Evolutionary conservation across 1,284 basidiomycete genomes (phyloP).

Genomic region (Cerioporus squamosus): DNA sequence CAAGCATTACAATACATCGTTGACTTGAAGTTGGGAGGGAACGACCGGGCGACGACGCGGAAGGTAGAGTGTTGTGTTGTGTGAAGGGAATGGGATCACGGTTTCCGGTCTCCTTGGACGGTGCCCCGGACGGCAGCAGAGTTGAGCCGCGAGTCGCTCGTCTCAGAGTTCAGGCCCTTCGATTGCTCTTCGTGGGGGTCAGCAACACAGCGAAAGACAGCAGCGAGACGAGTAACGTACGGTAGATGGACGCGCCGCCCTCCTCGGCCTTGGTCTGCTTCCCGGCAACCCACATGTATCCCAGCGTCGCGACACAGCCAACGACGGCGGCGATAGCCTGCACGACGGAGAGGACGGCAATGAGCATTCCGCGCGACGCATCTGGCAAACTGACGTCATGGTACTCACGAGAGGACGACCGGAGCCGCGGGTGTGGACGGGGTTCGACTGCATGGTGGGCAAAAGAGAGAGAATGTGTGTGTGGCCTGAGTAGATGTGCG

Average conservation of each 20-base stretch:
- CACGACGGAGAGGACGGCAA: not conserved
- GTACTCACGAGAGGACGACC: conserved; percentile 19
- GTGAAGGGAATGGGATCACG: conserved; percentile 8
- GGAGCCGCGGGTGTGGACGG: conserved; percentile 14
- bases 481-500: no score
- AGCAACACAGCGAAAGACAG: not conserved
- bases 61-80: no score
- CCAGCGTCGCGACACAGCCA: conserved; percentile 28
- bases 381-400: not conserved
- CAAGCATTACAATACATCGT: no score
- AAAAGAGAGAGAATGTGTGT: no score
- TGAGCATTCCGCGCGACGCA: not conserved
- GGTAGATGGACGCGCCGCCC: conserved; percentile 32
- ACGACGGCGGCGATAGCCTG: conserved; percentile 32
- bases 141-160: conserved; percentile 18
- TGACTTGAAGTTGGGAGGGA: not conserved
- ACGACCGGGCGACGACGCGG: no score
- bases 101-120: conserved; percentile 25
- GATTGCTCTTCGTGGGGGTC: not conserved
- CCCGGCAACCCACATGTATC: conserved; percentile 35
- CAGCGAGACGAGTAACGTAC: conserved; percentile 21
- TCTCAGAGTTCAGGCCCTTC: conserved; percentile 7
- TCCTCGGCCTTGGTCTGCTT: conserved; percentile 32
- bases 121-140: conserved; percentile 23
- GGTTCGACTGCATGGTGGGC: not conserved